Percentiles rank a stretch among this genome's conserved stretches.
Conservation (phyloP, 495 filamentous ascomycete genomes). For the Podospora bellae-mahoneyi region DNA sequence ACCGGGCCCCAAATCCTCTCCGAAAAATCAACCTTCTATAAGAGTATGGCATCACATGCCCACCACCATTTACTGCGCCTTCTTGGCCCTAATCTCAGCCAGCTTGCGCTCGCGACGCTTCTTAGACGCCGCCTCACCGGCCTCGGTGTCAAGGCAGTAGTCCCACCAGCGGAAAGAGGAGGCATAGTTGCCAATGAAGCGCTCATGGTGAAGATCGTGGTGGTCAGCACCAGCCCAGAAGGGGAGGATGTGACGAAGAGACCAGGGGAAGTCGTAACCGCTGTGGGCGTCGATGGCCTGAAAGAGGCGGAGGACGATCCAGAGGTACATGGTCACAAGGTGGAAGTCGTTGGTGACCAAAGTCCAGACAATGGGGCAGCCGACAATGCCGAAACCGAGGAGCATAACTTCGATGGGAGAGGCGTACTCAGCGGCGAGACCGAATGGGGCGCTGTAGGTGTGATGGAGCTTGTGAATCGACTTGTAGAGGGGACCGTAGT, state of each 20-base stretch:
- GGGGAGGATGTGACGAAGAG: slow-evolving; percentile 87
- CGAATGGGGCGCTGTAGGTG: slow-evolving; percentile 95
- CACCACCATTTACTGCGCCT: slow-evolving; percentile 50
- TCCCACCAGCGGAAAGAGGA: slow-evolving; percentile 99
- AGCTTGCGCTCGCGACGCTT: slow-evolving; percentile 76
- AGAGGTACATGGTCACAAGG: slow-evolving; percentile 95
- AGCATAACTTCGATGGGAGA: slow-evolving; percentile 97
- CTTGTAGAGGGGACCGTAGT: slow-evolving; percentile 94
- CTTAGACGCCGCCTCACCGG: slow-evolving; percentile 81
- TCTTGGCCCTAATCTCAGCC: slow-evolving; percentile 58
- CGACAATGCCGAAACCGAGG: slow-evolving; percentile 88
- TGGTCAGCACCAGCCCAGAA: slow-evolving; percentile 98
- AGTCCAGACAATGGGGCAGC: slow-evolving; percentile 80
- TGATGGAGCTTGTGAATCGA: slow-evolving; percentile 98
- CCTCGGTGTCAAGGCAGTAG: slow-evolving; percentile 87
- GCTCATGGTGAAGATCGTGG: slow-evolving; percentile 95
- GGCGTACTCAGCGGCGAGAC: slow-evolving; percentile 93
- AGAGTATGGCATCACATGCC: slow-evolving; percentile 2
- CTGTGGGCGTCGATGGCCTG: slow-evolving; percentile 97
- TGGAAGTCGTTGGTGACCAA: slow-evolving; percentile 81
- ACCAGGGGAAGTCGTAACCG: slow-evolving; percentile 98
- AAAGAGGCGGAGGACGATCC: slow-evolving; percentile 90
- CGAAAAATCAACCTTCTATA: not conserved
- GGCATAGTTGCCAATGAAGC: slow-evolving; percentile 95
- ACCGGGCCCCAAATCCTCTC: not conserved